phyloP scores from a whole-genome alignment of 768 basidiomycete genomes.

The Mycena floridula region DNA sequence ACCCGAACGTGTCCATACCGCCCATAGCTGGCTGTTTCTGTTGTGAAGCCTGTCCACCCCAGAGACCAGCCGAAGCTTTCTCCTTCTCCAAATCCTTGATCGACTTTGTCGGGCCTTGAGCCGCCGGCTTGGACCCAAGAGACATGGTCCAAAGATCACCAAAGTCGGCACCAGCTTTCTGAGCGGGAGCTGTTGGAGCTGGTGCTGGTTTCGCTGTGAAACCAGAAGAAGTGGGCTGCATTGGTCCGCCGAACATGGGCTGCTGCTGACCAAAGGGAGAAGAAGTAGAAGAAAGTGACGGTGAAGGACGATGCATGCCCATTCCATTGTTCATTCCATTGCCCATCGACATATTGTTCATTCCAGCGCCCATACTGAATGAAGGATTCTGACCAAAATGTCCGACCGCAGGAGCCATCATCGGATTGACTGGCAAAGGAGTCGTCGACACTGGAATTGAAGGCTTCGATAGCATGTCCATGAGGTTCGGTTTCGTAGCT shows the following conservation, averaged over 20 bases:
- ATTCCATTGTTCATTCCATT: slow-evolving; percentile 18
- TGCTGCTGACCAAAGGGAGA: slow-evolving; percentile 17
- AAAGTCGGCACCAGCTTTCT: slow-evolving; percentile 50
- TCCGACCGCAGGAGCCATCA: slow-evolving; percentile 15
- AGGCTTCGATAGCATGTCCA: slow-evolving; percentile 36
- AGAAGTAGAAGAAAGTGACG: slow-evolving; percentile 29
- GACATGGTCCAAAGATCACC: slow-evolving; percentile 89
- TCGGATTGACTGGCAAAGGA: slow-evolving; percentile 20
- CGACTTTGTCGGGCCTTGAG: slow-evolving; percentile 44
- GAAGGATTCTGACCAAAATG: neutral
- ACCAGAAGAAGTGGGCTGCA: slow-evolving; percentile 24
- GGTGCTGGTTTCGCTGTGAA: slow-evolving; percentile 11
- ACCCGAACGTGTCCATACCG: slow-evolving; percentile 29
- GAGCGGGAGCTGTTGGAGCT: slow-evolving; percentile 27
- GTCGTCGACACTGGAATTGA: slow-evolving; percentile 17
- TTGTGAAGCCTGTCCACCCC: slow-evolving; percentile 42
- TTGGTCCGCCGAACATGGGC: slow-evolving; percentile 24
- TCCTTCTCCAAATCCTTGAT: slow-evolving; percentile 89
- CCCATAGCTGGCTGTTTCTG: slow-evolving; percentile 8
- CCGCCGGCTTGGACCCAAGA: slow-evolving; percentile 46
- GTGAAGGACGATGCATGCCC: slow-evolving; percentile 28
- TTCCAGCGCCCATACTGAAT: slow-evolving; percentile 4
- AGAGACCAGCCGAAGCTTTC: slow-evolving; percentile 74
- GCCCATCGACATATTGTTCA: slow-evolving; percentile 8
- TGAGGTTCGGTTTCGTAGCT: slow-evolving; percentile 38